phyloP scores from a whole-genome alignment of 345 rosid genomes.

The Triadica sebifera region DNA sequence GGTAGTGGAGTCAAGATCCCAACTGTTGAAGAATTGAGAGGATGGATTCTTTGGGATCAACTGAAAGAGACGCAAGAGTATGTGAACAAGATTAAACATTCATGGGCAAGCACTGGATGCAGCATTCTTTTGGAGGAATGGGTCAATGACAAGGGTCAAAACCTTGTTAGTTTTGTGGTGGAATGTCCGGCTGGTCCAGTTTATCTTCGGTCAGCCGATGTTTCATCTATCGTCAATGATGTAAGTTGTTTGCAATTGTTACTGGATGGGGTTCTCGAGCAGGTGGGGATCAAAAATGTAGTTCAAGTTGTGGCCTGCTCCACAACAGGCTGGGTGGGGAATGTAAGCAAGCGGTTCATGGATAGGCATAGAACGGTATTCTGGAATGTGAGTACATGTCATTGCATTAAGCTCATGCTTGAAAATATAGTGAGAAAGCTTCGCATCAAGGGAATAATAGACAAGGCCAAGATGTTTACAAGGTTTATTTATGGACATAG shows the following conservation, averaged over 20 bases:
- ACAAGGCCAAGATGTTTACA: conserved; percentile 37
- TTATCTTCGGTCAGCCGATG: conserved; percentile 48
- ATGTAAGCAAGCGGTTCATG: conserved; percentile 38
- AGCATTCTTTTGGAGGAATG: conserved; percentile 69
- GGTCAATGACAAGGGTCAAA: conserved; percentile 45
- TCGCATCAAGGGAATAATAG: conserved; percentile 26
- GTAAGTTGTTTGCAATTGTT: conserved; percentile 30
- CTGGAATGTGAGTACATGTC: conserved; percentile 58
- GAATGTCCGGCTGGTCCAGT: conserved; percentile 52
- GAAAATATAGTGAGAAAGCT: conserved; percentile 32
- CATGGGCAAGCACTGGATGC: conserved; percentile 61
- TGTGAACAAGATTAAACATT: conserved; percentile 39
- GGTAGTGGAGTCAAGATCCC: conserved; percentile 27
- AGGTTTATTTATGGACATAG: conserved; percentile 37
- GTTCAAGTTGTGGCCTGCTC: conserved; percentile 55
- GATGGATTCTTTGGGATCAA: conserved; percentile 21
- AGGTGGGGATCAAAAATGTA: conserved; percentile 50
- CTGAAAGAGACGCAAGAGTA: conserved; percentile 38
- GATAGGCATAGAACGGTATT: conserved; percentile 34
- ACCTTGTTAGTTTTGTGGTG: conserved; percentile 48
- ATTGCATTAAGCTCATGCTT: conserved; percentile 60
- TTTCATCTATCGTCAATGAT: conserved; percentile 28
- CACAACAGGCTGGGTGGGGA: conserved; percentile 50
- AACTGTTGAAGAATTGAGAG: conserved; percentile 25
- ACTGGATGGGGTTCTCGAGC: conserved; percentile 39